Percentiles rank a stretch among this genome's conserved stretches.
Conservation (phyloP, 805 yeast genomes). For the Yamadazyma sp. region DNA sequence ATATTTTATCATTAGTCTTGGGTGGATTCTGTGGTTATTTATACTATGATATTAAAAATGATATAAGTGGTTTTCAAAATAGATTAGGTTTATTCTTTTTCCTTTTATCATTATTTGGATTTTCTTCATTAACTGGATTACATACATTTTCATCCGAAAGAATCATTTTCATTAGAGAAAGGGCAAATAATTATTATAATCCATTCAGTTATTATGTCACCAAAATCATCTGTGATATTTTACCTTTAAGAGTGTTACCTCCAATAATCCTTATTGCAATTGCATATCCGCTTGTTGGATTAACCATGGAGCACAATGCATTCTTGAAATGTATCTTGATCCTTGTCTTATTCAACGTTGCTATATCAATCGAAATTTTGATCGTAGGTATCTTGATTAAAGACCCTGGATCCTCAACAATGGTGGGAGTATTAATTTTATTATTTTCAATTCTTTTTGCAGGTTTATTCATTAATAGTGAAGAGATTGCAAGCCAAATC, state of each 20-base stretch:
- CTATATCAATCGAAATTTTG: slow-evolving; percentile 79
- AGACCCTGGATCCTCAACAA: slow-evolving; percentile 90
- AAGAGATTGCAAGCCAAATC: slow-evolving; percentile 48
- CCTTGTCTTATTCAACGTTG: slow-evolving; percentile 78
- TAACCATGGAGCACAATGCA: slow-evolving; percentile 73
- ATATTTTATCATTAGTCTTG: slow-evolving; percentile 68
- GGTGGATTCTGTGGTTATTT: slow-evolving; percentile 84
- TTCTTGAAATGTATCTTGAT: slow-evolving; percentile 68
- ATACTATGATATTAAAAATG: slow-evolving; percentile 79
- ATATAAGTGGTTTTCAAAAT: slow-evolving; percentile 95
- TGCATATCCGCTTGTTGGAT: slow-evolving; percentile 86
- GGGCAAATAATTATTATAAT: slow-evolving; percentile 91
- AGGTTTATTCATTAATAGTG: slow-evolving; percentile 88
- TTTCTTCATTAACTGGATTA: slow-evolving; percentile 86
- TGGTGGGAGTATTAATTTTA: slow-evolving; percentile 79
- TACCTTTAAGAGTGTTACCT: slow-evolving; percentile 92
- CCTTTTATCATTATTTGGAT: slow-evolving; percentile 86
- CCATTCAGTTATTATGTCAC: slow-evolving; percentile 83
- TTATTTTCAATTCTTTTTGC: slow-evolving; percentile 88
- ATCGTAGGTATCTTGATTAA: slow-evolving; percentile 83
- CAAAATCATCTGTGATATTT: slow-evolving; percentile 83
- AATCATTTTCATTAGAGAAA: slow-evolving; percentile 83
- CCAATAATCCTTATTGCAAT: slow-evolving; percentile 79
- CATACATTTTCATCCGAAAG: slow-evolving; percentile 88
- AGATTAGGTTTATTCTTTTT: slow-evolving; percentile 92